These are phyloP conservation scores for Annulohypoxylon bovei DNA, from an alignment of 495 filamentous ascomycete species.

Conservation along the genomic window DNA sequence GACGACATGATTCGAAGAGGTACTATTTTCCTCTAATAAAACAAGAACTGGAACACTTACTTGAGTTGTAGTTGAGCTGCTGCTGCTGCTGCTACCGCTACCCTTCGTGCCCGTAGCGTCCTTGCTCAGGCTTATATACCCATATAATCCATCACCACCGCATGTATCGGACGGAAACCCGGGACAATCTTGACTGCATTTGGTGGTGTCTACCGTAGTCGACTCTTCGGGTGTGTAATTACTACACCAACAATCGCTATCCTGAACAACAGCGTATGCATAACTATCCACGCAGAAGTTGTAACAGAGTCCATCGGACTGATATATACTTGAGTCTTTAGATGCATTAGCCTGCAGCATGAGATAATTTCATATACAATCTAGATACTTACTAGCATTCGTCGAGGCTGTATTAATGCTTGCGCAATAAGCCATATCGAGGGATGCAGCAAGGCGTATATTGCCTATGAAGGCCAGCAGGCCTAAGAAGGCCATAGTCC, in stretches of 20 bases:
- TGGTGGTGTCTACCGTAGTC: conserved; percentile 42
- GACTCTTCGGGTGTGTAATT: conserved; percentile 48
- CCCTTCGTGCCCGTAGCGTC: conserved; percentile 45
- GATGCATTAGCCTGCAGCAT: conserved; percentile 12
- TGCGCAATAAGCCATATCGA: conserved; percentile 54
- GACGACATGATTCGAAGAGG: conserved; percentile 39
- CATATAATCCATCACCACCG: conserved; percentile 52
- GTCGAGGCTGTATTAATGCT: conserved; percentile 53
- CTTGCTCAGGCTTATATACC: conserved; percentile 50
- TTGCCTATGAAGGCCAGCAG: conserved; percentile 31
- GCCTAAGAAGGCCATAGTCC: conserved; percentile 29
- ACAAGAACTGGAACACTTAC: conserved; percentile 44
- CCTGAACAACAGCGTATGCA: conserved; percentile 54
- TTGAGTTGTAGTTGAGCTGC: conserved; percentile 29
- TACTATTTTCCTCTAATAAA: conserved; percentile 30
- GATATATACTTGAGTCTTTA: conserved; percentile 53
- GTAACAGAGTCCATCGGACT: conserved; percentile 58
- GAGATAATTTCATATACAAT: background rate
- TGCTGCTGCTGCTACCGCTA: conserved; percentile 1
- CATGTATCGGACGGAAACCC: conserved; percentile 55
- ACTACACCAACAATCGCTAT: conserved; percentile 56
- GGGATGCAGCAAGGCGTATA: conserved; percentile 31
- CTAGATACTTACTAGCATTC: conserved; percentile 43
- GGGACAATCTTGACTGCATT: conserved; percentile 53
- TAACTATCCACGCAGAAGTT: conserved; percentile 48